Base-by-base conservation (phyloP, 306 rosid genomes). In the Benincasa hispida region DNA sequence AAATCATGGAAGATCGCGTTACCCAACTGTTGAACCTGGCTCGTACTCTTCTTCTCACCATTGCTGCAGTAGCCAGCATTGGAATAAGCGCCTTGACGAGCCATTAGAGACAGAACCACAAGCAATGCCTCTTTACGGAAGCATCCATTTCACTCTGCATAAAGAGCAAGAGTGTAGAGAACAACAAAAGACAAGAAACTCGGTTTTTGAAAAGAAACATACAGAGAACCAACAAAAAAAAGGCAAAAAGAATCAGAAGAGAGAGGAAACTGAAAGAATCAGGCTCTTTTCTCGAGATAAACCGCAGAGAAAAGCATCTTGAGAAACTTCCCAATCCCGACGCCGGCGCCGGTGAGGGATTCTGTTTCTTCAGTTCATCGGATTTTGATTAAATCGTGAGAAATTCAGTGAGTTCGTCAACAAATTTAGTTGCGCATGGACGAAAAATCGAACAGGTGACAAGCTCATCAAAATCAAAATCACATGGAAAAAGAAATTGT, bases 1-100 rank as follows among this genome's bases (percentile, higher is more conserved):
- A 76, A 76, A 51, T 76, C 79, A 76, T 60, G 79, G 42, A 76
- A 76, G 30, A 60, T 61, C 67, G 79, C 47, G 34, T 34, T 59
- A 22, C 53, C 57, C 53, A 74, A 22, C 24, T 8, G 76, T n/a
- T 8, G 58, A 42, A 24, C 34, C 54, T 72, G 76, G 14, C 75
- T 70, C 55, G 54, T 45, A 24, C 39, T 70, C 70, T 32, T 63
- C 47, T 39, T 21, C 51, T 21, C 73, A 15, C 73, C 53, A 66
- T 21, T 66, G 73, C 51, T 39, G 73, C 30, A 39, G 73, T 37
- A 39, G 19, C 73, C 51, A 5, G 73, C 51, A 39, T 66, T 12
- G 73, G 53, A 37, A 39, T 21, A 7, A 24, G 47, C 27, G 72
- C 48, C 72, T 35, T 35, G 72, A 35, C 45, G 30, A 66, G 53